A percentile compares a stretch with the other conserved stretches of the same genome.
Conservation (phyloP, 1,284 basidiomycete genomes). For the Sporisorium graminicola region DNA sequence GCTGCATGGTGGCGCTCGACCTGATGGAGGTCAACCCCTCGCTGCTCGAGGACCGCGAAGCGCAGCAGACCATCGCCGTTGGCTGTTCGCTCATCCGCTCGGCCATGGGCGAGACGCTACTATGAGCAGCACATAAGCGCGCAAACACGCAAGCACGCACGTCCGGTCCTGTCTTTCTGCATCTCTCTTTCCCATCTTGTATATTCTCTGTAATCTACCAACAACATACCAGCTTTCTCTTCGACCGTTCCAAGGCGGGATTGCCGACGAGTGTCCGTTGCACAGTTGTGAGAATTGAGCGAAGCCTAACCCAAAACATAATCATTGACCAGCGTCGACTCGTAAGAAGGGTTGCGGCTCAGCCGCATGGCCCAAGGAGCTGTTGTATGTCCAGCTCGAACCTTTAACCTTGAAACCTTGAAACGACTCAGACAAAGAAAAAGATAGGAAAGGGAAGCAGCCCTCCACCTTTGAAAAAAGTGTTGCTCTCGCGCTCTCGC, state of each 20-base stretch:
- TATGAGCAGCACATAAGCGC: constrained; percentile 23
- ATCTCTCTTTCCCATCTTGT: constrained; percentile 5
- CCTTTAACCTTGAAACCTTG: background rate
- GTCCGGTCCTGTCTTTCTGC: background rate
- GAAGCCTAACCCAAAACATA: no score
- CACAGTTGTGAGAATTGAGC: background rate
- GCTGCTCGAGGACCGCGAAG: constrained; percentile 77
- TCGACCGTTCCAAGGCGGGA: background rate
- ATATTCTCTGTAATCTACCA: constrained; percentile 36
- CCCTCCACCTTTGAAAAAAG: constrained; percentile 14
- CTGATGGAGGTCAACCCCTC: constrained; percentile 94
- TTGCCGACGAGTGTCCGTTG: background rate
- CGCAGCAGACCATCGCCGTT: constrained; percentile 88
- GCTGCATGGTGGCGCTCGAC: constrained; percentile 83
- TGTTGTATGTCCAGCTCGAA: background rate
- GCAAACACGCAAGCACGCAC: background rate
- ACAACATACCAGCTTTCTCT: background rate
- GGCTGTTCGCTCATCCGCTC: constrained; percentile 92
- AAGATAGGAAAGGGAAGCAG: background rate
- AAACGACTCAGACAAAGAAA: background rate
- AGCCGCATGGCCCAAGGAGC: background rate
- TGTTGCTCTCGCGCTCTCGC: constrained; percentile 15
- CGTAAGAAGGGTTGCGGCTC: no score
- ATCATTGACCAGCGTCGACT: background rate
- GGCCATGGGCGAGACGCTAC: constrained; percentile 77